These are phyloP conservation scores for Pseudocercospora macadamiae DNA, from an alignment of 2,329 filamentous ascomycete species.

Conservation along the genomic window DNA sequence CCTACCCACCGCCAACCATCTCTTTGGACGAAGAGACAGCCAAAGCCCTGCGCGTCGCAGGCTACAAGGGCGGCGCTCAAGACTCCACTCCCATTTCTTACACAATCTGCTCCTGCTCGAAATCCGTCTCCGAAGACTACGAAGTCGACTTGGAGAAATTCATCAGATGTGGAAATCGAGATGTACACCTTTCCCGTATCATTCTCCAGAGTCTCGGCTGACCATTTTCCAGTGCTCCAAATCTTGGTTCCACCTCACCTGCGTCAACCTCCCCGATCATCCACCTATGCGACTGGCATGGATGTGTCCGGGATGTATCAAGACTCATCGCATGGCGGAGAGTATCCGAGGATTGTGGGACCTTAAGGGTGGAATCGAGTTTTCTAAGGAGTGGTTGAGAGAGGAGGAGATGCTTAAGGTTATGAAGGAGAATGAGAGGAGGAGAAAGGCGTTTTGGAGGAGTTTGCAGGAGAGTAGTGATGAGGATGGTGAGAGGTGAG, in stretches of 20 bases:
- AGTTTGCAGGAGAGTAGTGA: not conserved
- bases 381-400: constrained; percentile 7
- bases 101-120: not conserved
- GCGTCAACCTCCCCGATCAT: constrained; percentile 19
- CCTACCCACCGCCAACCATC: not conserved
- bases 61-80: not conserved
- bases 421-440: not conserved
- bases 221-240: constrained; percentile 11
- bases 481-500: not conserved
- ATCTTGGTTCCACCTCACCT: constrained; percentile 21
- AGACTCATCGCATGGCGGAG: not conserved
- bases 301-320: constrained; percentile 20
- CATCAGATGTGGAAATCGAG: constrained; percentile 17
- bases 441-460: not conserved
- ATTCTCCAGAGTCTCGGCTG: not conserved
- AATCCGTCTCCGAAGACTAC: not conserved
- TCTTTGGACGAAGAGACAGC: not conserved
- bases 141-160: constrained; percentile 12
- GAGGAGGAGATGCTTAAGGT: constrained; percentile 2
- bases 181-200: constrained; percentile 8
- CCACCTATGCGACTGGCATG: constrained; percentile 19
- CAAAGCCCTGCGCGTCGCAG: constrained; percentile 4
- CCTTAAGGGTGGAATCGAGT: not conserved
- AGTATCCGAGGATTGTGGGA: constrained; percentile 7
- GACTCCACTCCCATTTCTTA: not conserved